These are phyloP conservation scores for Nicotiana tomentosiformis DNA, from an alignment of 257 asterid genomes.

Conservation along the genomic window DNA sequence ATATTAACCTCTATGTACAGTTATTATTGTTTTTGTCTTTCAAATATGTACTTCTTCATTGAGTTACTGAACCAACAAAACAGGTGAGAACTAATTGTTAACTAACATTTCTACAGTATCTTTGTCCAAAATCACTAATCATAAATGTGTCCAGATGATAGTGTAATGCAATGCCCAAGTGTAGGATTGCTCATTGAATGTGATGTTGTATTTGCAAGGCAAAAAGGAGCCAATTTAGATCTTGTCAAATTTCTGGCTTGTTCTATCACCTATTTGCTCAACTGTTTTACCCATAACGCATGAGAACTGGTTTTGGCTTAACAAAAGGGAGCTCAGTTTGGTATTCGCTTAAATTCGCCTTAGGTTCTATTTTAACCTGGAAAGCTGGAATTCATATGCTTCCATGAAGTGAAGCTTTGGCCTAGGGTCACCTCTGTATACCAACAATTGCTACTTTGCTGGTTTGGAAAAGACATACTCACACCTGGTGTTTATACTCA, in stretches of 20 bases:
- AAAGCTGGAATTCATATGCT: too few species aligned
- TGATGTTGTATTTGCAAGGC: not conserved
- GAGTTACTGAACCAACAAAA: not conserved
- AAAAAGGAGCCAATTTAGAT: not conserved
- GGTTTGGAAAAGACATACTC: too few species aligned
- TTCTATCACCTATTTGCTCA: not conserved
- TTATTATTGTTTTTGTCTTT: not conserved
- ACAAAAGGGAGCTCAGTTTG: not conserved
- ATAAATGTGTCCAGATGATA: not conserved
- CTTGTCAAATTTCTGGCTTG: not conserved
- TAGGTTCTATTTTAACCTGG: too few species aligned
- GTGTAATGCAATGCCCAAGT: not conserved
- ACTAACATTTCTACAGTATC: not conserved
- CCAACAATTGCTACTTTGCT: too few species aligned
- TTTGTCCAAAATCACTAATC: not conserved
- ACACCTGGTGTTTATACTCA: not conserved
- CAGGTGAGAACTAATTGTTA: not conserved
- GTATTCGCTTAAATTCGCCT: not conserved
- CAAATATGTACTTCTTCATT: not conserved
- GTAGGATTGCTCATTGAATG: not conserved
- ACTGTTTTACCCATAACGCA: not conserved
- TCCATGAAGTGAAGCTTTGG: too few species aligned
- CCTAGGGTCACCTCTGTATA: too few species aligned
- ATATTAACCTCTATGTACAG: not conserved
- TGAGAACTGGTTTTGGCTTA: not conserved